These are phyloP conservation scores for Calocybe cyanea DNA, from an alignment of 768 basidiomycete genomes.

Conservation along the genomic window DNA sequence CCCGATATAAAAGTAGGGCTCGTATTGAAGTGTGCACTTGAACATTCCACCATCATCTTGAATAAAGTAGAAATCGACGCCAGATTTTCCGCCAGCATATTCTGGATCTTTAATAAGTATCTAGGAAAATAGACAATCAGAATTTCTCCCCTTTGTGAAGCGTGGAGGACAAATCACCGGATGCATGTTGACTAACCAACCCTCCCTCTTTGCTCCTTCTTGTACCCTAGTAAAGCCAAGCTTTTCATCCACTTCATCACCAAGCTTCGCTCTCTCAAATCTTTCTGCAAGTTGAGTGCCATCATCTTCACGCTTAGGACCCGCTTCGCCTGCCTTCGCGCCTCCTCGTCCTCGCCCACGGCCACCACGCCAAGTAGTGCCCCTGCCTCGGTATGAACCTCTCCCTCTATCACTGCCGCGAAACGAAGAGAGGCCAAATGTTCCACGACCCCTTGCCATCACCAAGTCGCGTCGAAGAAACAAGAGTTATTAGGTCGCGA, in stretches of 20 bases:
- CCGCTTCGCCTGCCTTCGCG: slow-evolving; percentile 39
- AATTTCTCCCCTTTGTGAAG: background rate
- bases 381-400: slow-evolving; percentile 46
- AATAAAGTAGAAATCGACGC: slow-evolving; percentile 96
- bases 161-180: slow-evolving; percentile 62
- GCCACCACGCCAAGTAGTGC: slow-evolving; percentile 48
- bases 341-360: slow-evolving; percentile 53
- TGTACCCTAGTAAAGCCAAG: slow-evolving; percentile 82
- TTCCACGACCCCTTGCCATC: slow-evolving; percentile 52
- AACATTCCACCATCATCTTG: slow-evolving; percentile 97
- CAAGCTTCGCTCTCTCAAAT: slow-evolving; percentile 73
- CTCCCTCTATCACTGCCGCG: slow-evolving; percentile 43
- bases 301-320: slow-evolving; percentile 79
- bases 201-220: slow-evolving; percentile 74
- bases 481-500: background rate
- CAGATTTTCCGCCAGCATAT: slow-evolving; percentile 79
- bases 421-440: slow-evolving; percentile 54
- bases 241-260: slow-evolving; percentile 91
- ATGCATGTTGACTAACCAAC: slow-evolving; percentile 99
- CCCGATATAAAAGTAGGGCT: slow-evolving; percentile 91
- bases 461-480: slow-evolving; percentile 8
- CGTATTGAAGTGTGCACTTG: slow-evolving; percentile 88
- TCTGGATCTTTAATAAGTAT: slow-evolving; percentile 85
- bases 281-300: slow-evolving; percentile 82
- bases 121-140: slow-evolving; percentile 30